Evolutionary conservation across 139 green algal species (phyloP).

Genomic region (Micractinium conductrix): DNA sequence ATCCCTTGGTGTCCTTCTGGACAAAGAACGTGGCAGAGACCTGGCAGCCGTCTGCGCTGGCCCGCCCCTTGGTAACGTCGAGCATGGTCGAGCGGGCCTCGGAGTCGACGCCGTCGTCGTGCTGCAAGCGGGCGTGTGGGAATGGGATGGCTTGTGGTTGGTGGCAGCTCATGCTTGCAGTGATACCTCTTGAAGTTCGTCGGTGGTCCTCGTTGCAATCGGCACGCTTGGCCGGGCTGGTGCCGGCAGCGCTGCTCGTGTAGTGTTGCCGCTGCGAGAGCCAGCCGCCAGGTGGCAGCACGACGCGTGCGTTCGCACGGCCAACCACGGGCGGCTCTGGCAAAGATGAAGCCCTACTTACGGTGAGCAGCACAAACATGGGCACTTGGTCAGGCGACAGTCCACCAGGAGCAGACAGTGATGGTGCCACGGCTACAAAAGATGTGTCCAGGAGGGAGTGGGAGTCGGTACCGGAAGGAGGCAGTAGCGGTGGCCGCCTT

Average conservation of each 20-base stretch:
- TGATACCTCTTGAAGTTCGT: too few relatives aligned
- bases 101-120: slow-evolving; percentile 18
- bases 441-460: too few relatives aligned
- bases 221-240: too few relatives aligned
- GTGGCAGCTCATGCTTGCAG: too few relatives aligned
- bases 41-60: background rate
- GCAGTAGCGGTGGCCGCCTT: too few relatives aligned
- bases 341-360: background rate
- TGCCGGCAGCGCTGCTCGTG: too few relatives aligned
- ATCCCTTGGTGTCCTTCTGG: background rate
- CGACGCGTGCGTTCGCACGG: too few relatives aligned
- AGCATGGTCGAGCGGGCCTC: slow-evolving; percentile 6
- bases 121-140: slow-evolving; percentile 2
- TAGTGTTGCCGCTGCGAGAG: too few relatives aligned
- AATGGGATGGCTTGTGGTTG: too few relatives aligned
- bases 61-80: background rate
- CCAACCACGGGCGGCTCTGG: too few relatives aligned
- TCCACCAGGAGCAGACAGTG: background rate
- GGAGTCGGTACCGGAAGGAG: background rate
- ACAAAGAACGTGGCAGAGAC: slow-evolving; percentile 20
- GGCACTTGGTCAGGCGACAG: background rate
- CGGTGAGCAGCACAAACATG: slow-evolving; percentile 13
- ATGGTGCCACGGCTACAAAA: background rate
- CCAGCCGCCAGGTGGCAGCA: too few relatives aligned
- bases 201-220: too few relatives aligned